These are phyloP conservation scores for Plenodomus tracheiphilus DNA, from an alignment of 2,329 filamentous ascomycete species.

Conservation along the genomic window DNA sequence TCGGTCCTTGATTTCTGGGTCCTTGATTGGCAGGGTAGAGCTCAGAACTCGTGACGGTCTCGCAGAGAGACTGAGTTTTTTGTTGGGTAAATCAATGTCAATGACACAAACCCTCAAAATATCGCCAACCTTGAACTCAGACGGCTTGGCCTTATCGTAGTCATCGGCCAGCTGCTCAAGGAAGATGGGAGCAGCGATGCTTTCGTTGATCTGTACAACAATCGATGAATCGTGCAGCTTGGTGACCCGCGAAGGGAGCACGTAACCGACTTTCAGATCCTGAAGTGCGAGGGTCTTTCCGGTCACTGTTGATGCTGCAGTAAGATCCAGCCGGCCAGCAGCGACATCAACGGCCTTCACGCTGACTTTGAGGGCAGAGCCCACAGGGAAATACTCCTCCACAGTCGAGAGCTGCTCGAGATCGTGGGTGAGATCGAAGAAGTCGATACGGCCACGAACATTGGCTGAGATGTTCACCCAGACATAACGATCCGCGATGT, in stretches of 20 bases:
- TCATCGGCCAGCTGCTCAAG: constrained; percentile 85
- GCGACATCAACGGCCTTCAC: constrained; percentile 74
- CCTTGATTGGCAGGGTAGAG: constrained; percentile 77
- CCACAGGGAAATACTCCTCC: constrained; percentile 79
- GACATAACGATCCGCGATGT: constrained; percentile 74
- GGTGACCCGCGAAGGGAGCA: constrained; percentile 81
- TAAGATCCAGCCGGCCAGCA: constrained; percentile 79
- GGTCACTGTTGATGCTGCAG: constrained; percentile 66
- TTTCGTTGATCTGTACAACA: constrained; percentile 81
- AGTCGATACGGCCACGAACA: constrained; percentile 79
- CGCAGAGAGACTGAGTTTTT: constrained; percentile 78
- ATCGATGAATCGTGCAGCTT: constrained; percentile 83
- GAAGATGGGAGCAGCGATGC: constrained; percentile 76
- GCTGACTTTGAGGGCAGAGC: constrained; percentile 81
- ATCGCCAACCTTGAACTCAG: constrained; percentile 78
- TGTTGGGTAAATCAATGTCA: constrained; percentile 79
- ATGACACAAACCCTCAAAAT: constrained; percentile 86
- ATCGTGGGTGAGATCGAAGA: constrained; percentile 86
- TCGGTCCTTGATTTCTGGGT: constrained; percentile 73
- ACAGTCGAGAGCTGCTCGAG: constrained; percentile 77
- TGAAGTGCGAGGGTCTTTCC: constrained; percentile 67
- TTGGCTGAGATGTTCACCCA: constrained; percentile 92
- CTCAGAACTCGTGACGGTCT: constrained; percentile 88
- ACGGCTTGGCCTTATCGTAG: constrained; percentile 77
- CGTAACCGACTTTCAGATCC: constrained; percentile 74